Conservation (phyloP, 169 alveolate genomes). For the Plasmodium gallinaceum region DNA sequence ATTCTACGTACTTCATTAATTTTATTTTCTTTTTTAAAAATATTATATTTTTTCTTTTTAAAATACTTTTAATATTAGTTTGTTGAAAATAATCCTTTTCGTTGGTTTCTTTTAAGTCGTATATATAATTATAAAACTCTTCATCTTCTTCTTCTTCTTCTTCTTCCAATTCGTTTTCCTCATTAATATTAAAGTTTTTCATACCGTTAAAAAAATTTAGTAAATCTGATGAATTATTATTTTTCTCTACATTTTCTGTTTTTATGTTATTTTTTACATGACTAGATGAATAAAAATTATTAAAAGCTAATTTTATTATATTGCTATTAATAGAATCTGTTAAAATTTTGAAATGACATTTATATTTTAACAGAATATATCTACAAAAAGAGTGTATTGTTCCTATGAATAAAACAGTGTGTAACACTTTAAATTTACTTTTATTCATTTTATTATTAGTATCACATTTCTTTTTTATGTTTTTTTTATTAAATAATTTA, state of each 20-base stretch:
- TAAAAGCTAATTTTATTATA: conserved; percentile 51
- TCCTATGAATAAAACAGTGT: conserved; percentile 74
- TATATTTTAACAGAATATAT: conserved; percentile 71
- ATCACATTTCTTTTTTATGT: conserved; percentile 12
- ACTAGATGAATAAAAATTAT: conserved; percentile 4
- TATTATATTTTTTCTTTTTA: conserved; percentile 39
- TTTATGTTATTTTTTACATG: background rate
- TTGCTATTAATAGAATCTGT: conserved; percentile 27
- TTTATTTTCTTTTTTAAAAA: conserved; percentile 67
- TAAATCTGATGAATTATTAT: background rate
- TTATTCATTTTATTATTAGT: conserved; percentile 17
- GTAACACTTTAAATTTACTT: conserved; percentile 28
- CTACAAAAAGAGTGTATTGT: conserved; percentile 82
- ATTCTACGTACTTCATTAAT: conserved; percentile 35
- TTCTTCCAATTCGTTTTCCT: conserved; percentile 22
- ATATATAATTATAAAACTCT: conserved; percentile 30
- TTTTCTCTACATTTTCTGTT: background rate
- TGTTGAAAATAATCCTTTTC: conserved; percentile 25
- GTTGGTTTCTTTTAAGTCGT: conserved; percentile 9
- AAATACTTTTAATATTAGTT: conserved; percentile 2
- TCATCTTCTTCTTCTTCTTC: conserved; percentile 10
- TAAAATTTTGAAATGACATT: conserved; percentile 66
- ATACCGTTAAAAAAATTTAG: conserved; percentile 9
- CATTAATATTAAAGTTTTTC: conserved; percentile 10
- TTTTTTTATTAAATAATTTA: conserved; percentile 17